Percentiles rank a stretch among this genome's conserved stretches.
phyloP scores from a whole-genome alignment of 306 rosid species.

The Leucaena leucocephala region DNA sequence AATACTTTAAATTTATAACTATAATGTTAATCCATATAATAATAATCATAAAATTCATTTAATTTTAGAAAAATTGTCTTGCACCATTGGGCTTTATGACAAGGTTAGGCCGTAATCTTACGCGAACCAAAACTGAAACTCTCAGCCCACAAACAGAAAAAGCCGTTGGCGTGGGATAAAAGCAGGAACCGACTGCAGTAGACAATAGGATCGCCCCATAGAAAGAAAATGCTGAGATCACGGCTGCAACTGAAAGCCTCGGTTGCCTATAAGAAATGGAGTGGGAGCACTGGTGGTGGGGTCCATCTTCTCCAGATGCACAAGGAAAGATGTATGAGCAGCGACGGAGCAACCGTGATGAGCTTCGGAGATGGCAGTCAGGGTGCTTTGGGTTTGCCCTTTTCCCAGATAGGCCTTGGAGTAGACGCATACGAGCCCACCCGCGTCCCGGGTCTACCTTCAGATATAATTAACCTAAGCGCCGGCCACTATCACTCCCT shows the following conservation, averaged over 20 bases:
- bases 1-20: no score
- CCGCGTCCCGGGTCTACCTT: conserved; percentile 57
- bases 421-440: conserved; percentile 77
- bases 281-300: neutral
- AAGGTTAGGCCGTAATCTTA: neutral
- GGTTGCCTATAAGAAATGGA: neutral
- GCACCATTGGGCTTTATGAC: no score
- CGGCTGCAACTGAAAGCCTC: neutral
- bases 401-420: conserved; percentile 55
- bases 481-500: conserved; percentile 95
- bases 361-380: conserved; percentile 90
- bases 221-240: conserved; percentile 42
- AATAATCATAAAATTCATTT: no score
- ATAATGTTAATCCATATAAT: no score
- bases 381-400: conserved; percentile 80
- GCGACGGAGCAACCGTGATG: conserved; percentile 54
- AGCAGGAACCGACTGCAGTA: neutral
- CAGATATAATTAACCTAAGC: conserved; percentile 50
- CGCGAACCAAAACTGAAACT: neutral
- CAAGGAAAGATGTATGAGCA: conserved; percentile 55
- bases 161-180: neutral
- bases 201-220: neutral
- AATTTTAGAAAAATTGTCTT: no score
- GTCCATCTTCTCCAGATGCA: neutral
- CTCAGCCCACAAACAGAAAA: neutral